A percentile compares a stretch with the other conserved stretches of the same genome.
Conservation (phyloP, 83 land plant genomes). For the Thuja plicata region DNA sequence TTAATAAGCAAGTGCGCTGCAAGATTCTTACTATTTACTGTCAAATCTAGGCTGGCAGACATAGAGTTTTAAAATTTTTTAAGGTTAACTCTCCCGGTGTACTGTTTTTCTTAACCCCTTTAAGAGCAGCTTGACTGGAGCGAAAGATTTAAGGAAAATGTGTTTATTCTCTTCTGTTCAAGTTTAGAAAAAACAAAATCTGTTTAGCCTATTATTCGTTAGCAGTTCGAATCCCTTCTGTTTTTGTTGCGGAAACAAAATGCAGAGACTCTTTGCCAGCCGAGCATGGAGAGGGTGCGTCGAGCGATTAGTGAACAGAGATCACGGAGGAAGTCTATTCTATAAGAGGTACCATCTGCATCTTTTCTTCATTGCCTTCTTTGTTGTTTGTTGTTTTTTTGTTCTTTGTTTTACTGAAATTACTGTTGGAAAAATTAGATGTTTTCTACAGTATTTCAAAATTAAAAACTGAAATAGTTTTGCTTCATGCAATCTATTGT, state of each 20-base stretch:
- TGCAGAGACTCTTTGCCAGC: neutral
- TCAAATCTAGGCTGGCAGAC: too few relatives aligned
- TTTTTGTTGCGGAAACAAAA: neutral
- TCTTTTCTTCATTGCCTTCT: neutral
- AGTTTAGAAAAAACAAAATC: neutral
- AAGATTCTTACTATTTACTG: too few relatives aligned
- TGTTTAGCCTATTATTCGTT: neutral
- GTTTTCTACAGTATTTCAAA: neutral
- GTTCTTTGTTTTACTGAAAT: neutral
- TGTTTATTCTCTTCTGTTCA: too few relatives aligned
- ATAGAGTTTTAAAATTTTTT: too few relatives aligned
- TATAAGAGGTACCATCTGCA: neutral
- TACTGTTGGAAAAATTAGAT: too few relatives aligned
- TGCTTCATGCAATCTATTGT: too few relatives aligned
- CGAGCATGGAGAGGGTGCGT: neutral
- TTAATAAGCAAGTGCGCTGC: too few relatives aligned
- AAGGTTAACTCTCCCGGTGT: too few relatives aligned
- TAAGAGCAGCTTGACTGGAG: too few relatives aligned
- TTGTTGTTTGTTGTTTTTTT: neutral
- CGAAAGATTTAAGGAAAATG: too few relatives aligned
- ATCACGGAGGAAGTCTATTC: neutral
- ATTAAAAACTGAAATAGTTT: neutral
- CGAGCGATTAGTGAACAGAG: conserved; percentile 1
- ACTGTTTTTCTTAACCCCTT: too few relatives aligned
- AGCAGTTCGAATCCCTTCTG: neutral